These are phyloP conservation scores for Leccinum broughii DNA, from an alignment of 768 basidiomycete genomes.

Conservation along the genomic window DNA sequence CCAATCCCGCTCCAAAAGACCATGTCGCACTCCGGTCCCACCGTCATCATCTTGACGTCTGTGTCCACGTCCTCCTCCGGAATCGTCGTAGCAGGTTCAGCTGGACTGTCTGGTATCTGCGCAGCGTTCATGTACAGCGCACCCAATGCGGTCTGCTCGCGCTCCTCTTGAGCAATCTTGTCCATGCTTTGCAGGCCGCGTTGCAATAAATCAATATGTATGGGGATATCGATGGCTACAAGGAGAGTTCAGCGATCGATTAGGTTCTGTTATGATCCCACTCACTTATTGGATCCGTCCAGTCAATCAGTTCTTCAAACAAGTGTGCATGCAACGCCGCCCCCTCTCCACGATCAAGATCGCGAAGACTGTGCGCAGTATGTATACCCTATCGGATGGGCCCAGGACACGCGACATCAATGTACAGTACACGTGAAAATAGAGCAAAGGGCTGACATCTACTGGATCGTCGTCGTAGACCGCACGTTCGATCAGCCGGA, in stretches of 20 bases:
- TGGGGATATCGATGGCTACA: slow-evolving; percentile 63
- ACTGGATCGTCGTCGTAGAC: slow-evolving; percentile 87
- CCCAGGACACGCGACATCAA: slow-evolving; percentile 47
- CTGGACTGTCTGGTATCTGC: slow-evolving; percentile 78
- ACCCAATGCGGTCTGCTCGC: slow-evolving; percentile 74
- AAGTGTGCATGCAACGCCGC: slow-evolving; percentile 79
- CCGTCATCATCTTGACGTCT: slow-evolving; percentile 63
- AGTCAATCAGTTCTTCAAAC: slow-evolving; percentile 87
- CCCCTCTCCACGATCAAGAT: slow-evolving; percentile 86
- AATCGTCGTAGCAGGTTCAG: slow-evolving; percentile 61
- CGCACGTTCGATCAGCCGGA: slow-evolving; percentile 81
- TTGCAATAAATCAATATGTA: slow-evolving; percentile 49
- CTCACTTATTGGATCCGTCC: slow-evolving; percentile 82
- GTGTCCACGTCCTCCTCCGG: slow-evolving; percentile 70
- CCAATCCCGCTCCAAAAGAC: slow-evolving; percentile 58
- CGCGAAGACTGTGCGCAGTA: slow-evolving; percentile 70
- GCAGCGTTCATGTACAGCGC: slow-evolving; percentile 70
- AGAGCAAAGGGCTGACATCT: slow-evolving; percentile 69
- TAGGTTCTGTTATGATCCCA: slow-evolving; percentile 20
- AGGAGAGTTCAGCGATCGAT: slow-evolving; percentile 22
- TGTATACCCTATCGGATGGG: slow-evolving; percentile 65
- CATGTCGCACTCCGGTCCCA: slow-evolving; percentile 65
- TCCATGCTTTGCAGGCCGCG: slow-evolving; percentile 73
- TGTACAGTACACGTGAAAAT: slow-evolving; percentile 45
- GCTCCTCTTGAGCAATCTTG: slow-evolving; percentile 67